These are phyloP conservation scores for Adiantum capillusveneris DNA, from an alignment of 75 land plant genomes.

Conservation along the genomic window DNA sequence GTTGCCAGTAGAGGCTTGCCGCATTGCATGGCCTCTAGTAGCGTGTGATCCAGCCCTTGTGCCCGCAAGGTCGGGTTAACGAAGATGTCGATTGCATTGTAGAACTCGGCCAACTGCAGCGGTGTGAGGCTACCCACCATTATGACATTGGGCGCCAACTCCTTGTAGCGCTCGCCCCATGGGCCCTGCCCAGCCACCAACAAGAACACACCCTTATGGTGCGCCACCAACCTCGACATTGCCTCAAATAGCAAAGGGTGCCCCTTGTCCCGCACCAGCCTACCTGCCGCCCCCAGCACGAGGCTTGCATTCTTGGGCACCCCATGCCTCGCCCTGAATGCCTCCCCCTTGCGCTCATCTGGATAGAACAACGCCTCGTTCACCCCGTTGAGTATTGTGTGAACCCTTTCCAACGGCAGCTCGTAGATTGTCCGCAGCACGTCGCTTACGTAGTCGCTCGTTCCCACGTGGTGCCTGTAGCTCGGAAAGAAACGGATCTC, in stretches of 20 bases:
- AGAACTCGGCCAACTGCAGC: slow-evolving; percentile 52
- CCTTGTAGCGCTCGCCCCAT: slow-evolving; percentile 60
- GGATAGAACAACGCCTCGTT: slow-evolving; percentile 28
- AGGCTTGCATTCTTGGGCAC: slow-evolving; percentile 35
- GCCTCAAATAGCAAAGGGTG: slow-evolving; percentile 75
- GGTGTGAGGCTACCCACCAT: slow-evolving; percentile 56
- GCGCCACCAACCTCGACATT: slow-evolving; percentile 28
- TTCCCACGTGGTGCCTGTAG: slow-evolving; percentile 38
- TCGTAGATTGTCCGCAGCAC: slow-evolving; percentile 33
- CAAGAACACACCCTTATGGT: slow-evolving; percentile 22
- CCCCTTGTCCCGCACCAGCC: slow-evolving; percentile 82
- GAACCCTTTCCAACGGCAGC: slow-evolving; percentile 30
- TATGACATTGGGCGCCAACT: slow-evolving; percentile 45
- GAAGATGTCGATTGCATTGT: slow-evolving; percentile 73
- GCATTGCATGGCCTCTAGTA: slow-evolving; percentile 73
- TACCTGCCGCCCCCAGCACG: slow-evolving; percentile 72
- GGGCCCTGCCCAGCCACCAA: slow-evolving; percentile 82
- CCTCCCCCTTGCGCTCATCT: slow-evolving; percentile 14
- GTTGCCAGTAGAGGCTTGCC: slow-evolving; percentile 72
- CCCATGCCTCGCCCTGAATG: slow-evolving; percentile 36
- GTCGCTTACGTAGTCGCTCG: slow-evolving; percentile 37
- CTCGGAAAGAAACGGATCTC: slow-evolving; percentile 36
- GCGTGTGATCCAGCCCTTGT: slow-evolving; percentile 74
- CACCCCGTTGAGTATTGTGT: slow-evolving; percentile 39
- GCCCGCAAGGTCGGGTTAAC: slow-evolving; percentile 79